phyloP scores from a whole-genome alignment of 1,284 basidiomycete species.

The Sporisorium graminicola region DNA sequence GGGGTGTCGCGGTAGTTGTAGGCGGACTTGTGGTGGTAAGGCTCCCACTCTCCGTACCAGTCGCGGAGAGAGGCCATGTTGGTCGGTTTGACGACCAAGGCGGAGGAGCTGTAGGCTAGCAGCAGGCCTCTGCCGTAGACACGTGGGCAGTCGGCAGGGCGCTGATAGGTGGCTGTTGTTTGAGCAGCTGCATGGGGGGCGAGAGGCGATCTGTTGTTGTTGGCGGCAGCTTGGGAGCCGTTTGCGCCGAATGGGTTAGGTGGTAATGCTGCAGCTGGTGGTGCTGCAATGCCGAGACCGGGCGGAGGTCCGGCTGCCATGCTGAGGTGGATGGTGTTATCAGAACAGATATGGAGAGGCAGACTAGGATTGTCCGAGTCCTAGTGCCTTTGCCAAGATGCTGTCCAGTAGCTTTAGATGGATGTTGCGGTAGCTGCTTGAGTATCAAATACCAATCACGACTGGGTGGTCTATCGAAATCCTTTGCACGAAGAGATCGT shows the following conservation, averaged over 20 bases:
- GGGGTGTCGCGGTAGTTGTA: conserved; percentile 79
- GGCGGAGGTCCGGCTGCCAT: conserved; percentile 55
- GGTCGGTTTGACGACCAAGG: conserved; percentile 78
- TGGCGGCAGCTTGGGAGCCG: conserved; percentile 14
- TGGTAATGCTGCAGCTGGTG: conserved; percentile 45
- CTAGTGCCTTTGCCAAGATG: conserved; percentile 27
- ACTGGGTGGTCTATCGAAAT: not conserved
- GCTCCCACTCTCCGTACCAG: conserved; percentile 78
- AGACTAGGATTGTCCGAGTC: conserved; percentile 20
- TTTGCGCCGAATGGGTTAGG: conserved; percentile 47
- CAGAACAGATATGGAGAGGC: conserved; percentile 19
- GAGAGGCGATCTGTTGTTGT: conserved; percentile 27
- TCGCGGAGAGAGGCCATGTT: conserved; percentile 84
- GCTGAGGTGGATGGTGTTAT: not conserved
- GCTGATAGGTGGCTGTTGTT: conserved; percentile 20
- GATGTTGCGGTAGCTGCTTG: conserved; percentile 3
- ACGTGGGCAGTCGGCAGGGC: conserved; percentile 44
- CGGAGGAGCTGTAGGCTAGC: conserved; percentile 79
- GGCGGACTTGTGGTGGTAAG: conserved; percentile 69
- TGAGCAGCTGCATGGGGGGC: conserved; percentile 8
- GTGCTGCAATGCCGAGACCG: conserved; percentile 47
- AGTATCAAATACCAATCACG: not conserved
- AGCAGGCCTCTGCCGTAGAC: conserved; percentile 67
- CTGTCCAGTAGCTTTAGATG: conserved; percentile 2
- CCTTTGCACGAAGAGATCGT: not conserved